phyloP scores from a whole-genome alignment of 2,329 filamentous ascomycete species.

The Hypoxylon sp. region DNA sequence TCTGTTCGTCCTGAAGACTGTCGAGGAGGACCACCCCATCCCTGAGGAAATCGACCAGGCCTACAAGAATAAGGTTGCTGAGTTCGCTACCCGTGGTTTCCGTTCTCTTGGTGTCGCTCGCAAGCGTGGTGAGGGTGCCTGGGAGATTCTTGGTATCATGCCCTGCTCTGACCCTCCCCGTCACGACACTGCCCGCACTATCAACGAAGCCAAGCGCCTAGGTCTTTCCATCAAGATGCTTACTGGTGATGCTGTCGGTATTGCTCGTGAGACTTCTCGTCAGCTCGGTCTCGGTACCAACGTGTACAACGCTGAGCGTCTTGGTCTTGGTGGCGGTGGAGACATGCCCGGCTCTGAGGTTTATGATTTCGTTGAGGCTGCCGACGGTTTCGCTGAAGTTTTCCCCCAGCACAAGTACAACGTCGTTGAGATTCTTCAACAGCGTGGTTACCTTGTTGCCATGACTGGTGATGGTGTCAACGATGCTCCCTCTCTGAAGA shows the following conservation, averaged over 20 bases:
- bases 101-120: slow-evolving; percentile 93
- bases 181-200: slow-evolving; percentile 90
- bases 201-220: slow-evolving; percentile 89
- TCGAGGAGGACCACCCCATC: slow-evolving; percentile 87
- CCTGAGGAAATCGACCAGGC: slow-evolving; percentile 82
- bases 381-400: slow-evolving; percentile 94
- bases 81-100: slow-evolving; percentile 94
- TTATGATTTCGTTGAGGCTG: slow-evolving; percentile 95
- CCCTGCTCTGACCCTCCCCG: slow-evolving; percentile 93
- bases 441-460: slow-evolving; percentile 92
- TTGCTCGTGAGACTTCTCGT: slow-evolving; percentile 91
- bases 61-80: slow-evolving; percentile 93
- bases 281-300: slow-evolving; percentile 94
- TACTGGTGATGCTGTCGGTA: slow-evolving; percentile 94
- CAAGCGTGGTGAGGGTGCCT: slow-evolving; percentile 84
- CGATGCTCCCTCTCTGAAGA: slow-evolving; percentile 92
- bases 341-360: slow-evolving; percentile 95
- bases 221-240: slow-evolving; percentile 96
- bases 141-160: slow-evolving; percentile 96
- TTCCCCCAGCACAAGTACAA: slow-evolving; percentile 97
- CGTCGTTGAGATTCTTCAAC: slow-evolving; percentile 92
- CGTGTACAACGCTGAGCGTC: slow-evolving; percentile 92
- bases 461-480: slow-evolving; percentile 98
- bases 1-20: slow-evolving; percentile 87
- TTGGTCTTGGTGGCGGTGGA: slow-evolving; percentile 89